A percentile compares a stretch with the other conserved stretches of the same genome.
Evolutionary conservation across 1,284 basidiomycete species (phyloP).

Genomic region (Ceratobasidium sp.): DNA sequence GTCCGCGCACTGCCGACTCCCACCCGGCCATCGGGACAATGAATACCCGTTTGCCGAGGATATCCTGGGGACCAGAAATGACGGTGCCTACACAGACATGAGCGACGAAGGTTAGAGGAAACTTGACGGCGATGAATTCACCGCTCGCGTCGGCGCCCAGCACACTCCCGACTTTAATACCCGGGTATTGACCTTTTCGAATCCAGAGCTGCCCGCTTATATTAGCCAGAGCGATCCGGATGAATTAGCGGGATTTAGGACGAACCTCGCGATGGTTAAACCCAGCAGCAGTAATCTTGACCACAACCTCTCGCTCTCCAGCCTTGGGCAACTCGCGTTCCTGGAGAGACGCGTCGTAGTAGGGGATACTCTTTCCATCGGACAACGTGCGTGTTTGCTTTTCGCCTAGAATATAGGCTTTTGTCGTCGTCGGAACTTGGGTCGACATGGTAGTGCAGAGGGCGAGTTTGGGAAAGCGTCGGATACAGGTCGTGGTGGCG

Average conservation of each 20-base stretch:
- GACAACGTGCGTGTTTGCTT: constrained; percentile 52
- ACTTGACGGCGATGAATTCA: constrained; percentile 53
- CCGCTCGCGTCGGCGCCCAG: constrained; percentile 82
- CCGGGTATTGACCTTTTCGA: constrained; percentile 75
- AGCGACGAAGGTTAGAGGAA: too few species aligned
- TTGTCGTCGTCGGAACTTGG: constrained; percentile 51
- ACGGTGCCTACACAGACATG: constrained; percentile 71
- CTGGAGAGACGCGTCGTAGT: constrained; percentile 66
- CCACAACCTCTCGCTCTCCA: constrained; percentile 67
- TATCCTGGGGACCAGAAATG: constrained; percentile 66
- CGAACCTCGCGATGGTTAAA: constrained; percentile 84
- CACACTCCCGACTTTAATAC: constrained; percentile 67
- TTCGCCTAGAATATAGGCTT: constrained; percentile 59
- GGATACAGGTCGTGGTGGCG: not conserved
- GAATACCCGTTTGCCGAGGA: constrained; percentile 77
- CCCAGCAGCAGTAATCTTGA: constrained; percentile 73
- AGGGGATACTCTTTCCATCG: constrained; percentile 55
- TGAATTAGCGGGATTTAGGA: constrained; percentile 36
- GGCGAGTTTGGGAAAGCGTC: too few species aligned
- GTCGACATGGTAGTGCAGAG: not conserved
- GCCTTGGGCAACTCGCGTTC: constrained; percentile 63
- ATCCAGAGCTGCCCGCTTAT: constrained; percentile 71
- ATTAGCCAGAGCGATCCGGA: not conserved
- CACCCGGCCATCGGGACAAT: constrained; percentile 80
- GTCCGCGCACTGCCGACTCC: constrained; percentile 69